phyloP scores from a whole-genome alignment of 2,329 filamentous ascomycete species.

The Microdochium nivale region DNA sequence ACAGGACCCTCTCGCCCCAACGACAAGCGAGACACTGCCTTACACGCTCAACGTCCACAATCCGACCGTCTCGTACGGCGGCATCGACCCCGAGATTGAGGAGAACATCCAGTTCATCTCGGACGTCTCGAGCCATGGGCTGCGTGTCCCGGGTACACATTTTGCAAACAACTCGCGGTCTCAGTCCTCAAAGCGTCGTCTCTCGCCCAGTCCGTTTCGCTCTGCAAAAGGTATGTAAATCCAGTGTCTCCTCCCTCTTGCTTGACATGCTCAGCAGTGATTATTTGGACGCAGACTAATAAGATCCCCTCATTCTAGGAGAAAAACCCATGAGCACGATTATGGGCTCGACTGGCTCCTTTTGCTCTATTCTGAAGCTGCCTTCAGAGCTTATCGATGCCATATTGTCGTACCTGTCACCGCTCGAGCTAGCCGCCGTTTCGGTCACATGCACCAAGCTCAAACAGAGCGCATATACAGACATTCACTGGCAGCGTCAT shows the following conservation, averaged over 20 bases:
- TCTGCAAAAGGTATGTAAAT: background rate
- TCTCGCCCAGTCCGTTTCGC: conserved; percentile 2
- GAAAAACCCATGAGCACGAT: background rate
- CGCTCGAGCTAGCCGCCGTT: conserved; percentile 52
- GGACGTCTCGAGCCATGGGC: conserved; percentile 14
- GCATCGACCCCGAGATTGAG: conserved; percentile 26
- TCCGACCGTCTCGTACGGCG: conserved; percentile 19
- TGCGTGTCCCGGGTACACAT: conserved; percentile 5
- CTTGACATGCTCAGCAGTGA: background rate
- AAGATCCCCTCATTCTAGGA: background rate
- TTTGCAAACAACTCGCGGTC: conserved; percentile 7
- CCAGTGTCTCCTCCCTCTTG: background rate
- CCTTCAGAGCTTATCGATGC: conserved; percentile 68
- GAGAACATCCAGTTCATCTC: conserved; percentile 20
- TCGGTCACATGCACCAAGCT: conserved; percentile 55
- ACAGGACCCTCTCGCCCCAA: background rate
- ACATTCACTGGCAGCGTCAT: conserved; percentile 63
- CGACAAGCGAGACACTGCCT: background rate
- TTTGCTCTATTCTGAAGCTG: conserved; percentile 38
- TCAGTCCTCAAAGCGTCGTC: conserved; percentile 7
- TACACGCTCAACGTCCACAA: conserved; percentile 11
- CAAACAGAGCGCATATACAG: conserved; percentile 49
- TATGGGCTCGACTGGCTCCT: background rate
- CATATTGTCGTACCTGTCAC: conserved; percentile 59
- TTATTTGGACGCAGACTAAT: no score